phyloP scores from a whole-genome alignment of 2,329 filamentous ascomycete species.

The Volutella citrinella region DNA sequence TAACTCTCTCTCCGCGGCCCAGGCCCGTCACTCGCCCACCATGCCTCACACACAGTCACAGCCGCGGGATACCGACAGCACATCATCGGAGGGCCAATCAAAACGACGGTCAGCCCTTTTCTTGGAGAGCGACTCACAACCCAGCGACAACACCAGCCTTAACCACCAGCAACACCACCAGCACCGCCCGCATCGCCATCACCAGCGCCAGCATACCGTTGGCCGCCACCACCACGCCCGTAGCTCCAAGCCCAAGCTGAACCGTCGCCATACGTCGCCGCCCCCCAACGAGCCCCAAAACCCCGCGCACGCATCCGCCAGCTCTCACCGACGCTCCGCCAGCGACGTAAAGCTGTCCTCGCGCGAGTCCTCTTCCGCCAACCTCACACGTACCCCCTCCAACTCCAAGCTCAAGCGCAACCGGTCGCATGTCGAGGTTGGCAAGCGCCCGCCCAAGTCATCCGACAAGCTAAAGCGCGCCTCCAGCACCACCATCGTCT shows the following conservation, averaged over 20 bases:
- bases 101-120: constrained; percentile 44
- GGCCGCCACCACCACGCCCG: constrained; percentile 48
- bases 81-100: constrained; percentile 52
- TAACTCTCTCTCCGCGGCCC: too few species aligned
- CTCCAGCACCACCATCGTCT: constrained; percentile 47
- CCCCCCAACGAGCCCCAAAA: constrained; percentile 26
- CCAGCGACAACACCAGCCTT: constrained; percentile 26
- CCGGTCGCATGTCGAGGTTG: constrained; percentile 55
- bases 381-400: constrained; percentile 53
- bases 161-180: constrained; percentile 30
- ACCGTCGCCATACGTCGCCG: constrained; percentile 42
- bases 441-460: constrained; percentile 50
- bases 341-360: constrained; percentile 49
- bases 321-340: constrained; percentile 45
- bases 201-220: constrained; percentile 34
- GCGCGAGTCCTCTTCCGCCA: constrained; percentile 40
- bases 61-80: constrained; percentile 43
- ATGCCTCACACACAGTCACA: constrained; percentile 37
- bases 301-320: constrained; percentile 18
- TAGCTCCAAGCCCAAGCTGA: constrained; percentile 46
- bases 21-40: too few species aligned
- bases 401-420: constrained; percentile 58
- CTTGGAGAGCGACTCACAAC: constrained; percentile 34
- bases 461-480: constrained; percentile 51
- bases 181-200: constrained; percentile 28